These are phyloP conservation scores for Trametes coccinea DNA, from an alignment of 768 basidiomycete species.

Conservation along the genomic window DNA sequence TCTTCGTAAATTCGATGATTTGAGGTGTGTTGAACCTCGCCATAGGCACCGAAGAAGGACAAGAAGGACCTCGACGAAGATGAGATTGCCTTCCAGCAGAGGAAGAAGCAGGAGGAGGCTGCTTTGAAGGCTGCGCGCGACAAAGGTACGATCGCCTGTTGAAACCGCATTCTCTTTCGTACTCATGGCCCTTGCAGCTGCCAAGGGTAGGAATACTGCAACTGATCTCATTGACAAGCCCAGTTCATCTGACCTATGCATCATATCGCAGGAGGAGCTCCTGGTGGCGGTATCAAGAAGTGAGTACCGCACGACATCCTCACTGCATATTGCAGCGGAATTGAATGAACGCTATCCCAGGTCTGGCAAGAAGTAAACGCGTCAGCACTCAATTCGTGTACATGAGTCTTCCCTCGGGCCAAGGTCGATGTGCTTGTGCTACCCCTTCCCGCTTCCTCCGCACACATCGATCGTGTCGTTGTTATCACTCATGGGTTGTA, in stretches of 20 bases:
- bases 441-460: neutral
- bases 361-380: conserved; percentile 67
- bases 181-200: conserved; percentile 38
- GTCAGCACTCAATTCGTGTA: neutral
- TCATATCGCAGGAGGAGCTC: conserved; percentile 55
- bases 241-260: neutral
- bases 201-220: conserved; percentile 47
- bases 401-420: neutral
- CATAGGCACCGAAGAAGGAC: conserved; percentile 80
- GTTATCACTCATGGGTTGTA: conserved; percentile 3
- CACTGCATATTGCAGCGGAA: neutral
- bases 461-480: neutral
- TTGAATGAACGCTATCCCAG: conserved; percentile 35
- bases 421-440: neutral
- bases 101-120: conserved; percentile 72
- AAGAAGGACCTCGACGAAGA: conserved; percentile 73
- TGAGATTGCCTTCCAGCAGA: conserved; percentile 71
- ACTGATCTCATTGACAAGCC: neutral
- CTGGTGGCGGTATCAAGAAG: conserved; percentile 87
- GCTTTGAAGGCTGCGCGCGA: conserved; percentile 73
- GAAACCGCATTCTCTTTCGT: neutral
- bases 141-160: conserved; percentile 50
- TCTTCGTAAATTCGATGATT: neutral
- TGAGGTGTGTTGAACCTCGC: neutral
- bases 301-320: conserved; percentile 32